Conservation (phyloP, 495 filamentous ascomycete genomes). For the Hyphodiscus hymeniophilus region DNA sequence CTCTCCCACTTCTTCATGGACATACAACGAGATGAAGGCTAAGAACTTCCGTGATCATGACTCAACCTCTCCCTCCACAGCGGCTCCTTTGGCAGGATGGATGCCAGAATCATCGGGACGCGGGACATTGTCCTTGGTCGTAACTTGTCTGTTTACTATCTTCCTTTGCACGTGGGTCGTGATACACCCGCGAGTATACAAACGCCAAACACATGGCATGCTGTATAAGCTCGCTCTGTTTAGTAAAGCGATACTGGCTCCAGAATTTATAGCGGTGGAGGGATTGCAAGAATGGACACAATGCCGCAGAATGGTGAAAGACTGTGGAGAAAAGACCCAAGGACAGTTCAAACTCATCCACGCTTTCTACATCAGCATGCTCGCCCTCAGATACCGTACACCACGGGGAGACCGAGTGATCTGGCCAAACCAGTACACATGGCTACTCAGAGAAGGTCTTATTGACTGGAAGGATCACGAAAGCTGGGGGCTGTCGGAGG, state of each 20-base stretch:
- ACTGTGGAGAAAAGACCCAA: conserved; percentile 17
- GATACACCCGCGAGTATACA: conserved; percentile 31
- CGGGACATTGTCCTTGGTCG: conserved; percentile 26
- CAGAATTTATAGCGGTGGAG: conserved; percentile 31
- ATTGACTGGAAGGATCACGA: conserved; percentile 25
- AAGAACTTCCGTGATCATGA: conserved; percentile 22
- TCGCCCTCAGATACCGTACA: conserved; percentile 29
- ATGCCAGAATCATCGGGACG: conserved; percentile 26
- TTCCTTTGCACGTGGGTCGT: conserved; percentile 32
- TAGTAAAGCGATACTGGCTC: conserved; percentile 27
- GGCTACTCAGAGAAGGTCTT: conserved; percentile 26
- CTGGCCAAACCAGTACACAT: conserved; percentile 30
- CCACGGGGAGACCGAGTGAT: conserved; percentile 23
- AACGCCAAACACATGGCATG: conserved; percentile 8
- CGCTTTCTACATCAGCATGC: conserved; percentile 33
- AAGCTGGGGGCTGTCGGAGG: conserved; percentile 26
- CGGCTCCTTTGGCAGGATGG: conserved; percentile 22
- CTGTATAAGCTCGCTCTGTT: conserved; percentile 28
- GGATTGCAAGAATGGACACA: conserved; percentile 32
- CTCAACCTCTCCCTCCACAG: neutral
- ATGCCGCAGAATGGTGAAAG: conserved; percentile 23
- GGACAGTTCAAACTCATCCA: conserved; percentile 26
- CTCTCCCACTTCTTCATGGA: too few relatives aligned
- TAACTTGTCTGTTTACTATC: conserved; percentile 27
- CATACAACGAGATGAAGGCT: neutral